A percentile compares a stretch with the other conserved stretches of the same genome.
Evolutionary conservation across 805 yeast genomes (phyloP).

Genomic region (Blastobotrys terrestris): DNA sequence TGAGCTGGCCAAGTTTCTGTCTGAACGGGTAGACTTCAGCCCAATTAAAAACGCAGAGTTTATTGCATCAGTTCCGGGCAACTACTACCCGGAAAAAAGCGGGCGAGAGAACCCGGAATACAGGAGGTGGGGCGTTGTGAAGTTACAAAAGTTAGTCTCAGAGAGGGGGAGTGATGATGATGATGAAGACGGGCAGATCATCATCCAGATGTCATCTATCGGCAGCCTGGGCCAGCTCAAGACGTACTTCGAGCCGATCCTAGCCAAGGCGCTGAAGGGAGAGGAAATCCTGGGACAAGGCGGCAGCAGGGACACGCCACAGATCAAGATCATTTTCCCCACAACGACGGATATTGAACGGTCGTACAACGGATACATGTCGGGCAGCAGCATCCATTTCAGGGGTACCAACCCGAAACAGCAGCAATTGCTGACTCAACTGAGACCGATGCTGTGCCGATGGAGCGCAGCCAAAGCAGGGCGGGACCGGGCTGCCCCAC

Average conservation of each 20-base stretch:
- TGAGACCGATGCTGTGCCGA: constrained; percentile 39
- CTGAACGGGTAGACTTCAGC: constrained; percentile 22
- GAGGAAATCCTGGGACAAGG: constrained; percentile 23
- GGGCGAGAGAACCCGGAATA: constrained; percentile 5
- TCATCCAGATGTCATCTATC: constrained; percentile 26
- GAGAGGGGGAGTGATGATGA: neutral
- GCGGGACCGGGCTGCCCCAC: constrained; percentile 44
- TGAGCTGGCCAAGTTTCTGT: constrained; percentile 15
- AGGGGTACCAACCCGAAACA: constrained; percentile 29
- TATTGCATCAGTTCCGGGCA: constrained; percentile 31
- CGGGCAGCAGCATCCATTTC: constrained; percentile 49
- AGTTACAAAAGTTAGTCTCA: constrained; percentile 14
- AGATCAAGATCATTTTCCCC: constrained; percentile 41
- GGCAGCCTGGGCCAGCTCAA: constrained; percentile 23
- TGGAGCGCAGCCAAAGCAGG: constrained; percentile 37
- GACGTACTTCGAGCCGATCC: constrained; percentile 16
- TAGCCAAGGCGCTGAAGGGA: constrained; percentile 12
- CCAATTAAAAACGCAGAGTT: constrained; percentile 19
- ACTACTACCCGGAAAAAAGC: constrained; percentile 9
- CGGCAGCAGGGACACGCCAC: constrained; percentile 9
- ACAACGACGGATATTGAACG: constrained; percentile 35
- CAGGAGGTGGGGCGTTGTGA: constrained; percentile 20
- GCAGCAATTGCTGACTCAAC: constrained; percentile 35
- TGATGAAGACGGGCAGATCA: constrained; percentile 8
- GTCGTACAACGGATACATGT: constrained; percentile 40